These are phyloP conservation scores for Lophiotrema nucula DNA, from an alignment of 495 filamentous ascomycete species.

Conservation along the genomic window DNA sequence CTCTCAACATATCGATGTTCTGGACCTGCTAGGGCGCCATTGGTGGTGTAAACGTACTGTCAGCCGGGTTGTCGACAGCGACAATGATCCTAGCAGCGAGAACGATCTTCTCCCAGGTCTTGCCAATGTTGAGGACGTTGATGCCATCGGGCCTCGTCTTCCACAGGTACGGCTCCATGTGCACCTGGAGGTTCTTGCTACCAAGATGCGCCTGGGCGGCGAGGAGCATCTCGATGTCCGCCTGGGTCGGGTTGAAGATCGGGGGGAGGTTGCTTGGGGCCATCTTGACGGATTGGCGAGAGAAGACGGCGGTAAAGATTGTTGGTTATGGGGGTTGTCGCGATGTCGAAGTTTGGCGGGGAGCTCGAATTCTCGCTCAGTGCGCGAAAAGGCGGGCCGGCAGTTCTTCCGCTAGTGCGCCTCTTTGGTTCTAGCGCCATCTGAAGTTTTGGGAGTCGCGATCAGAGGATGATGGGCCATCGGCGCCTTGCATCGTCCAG, in stretches of 20 bases:
- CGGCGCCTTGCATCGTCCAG: background rate
- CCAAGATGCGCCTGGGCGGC: conserved; percentile 95
- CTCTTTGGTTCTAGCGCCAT: too few relatives aligned
- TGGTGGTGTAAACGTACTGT: conserved; percentile 47
- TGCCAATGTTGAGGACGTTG: conserved; percentile 98
- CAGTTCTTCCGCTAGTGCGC: too few relatives aligned
- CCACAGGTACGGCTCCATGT: conserved; percentile 99
- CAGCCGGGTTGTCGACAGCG: conserved; percentile 97
- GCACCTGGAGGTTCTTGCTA: conserved; percentile 96
- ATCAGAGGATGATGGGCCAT: conserved; percentile 2
- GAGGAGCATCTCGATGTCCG: conserved; percentile 99
- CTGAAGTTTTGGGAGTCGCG: background rate
- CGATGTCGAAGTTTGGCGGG: conserved; percentile 24
- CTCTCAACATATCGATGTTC: too few relatives aligned
- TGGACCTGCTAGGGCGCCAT: background rate
- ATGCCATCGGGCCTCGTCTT: conserved; percentile 97
- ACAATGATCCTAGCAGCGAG: conserved; percentile 97
- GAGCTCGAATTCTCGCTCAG: too few relatives aligned
- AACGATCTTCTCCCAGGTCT: conserved; percentile 99
- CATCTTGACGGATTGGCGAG: conserved; percentile 71
- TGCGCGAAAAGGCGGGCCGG: too few relatives aligned
- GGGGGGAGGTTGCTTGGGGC: conserved; percentile 87
- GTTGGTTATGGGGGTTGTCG: conserved; percentile 23
- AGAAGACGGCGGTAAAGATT: conserved; percentile 33
- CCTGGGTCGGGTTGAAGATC: conserved; percentile 77